These are phyloP conservation scores for Fusarium nelsonii DNA, from an alignment of 2,329 filamentous ascomycete genomes.

Conservation along the genomic window DNA sequence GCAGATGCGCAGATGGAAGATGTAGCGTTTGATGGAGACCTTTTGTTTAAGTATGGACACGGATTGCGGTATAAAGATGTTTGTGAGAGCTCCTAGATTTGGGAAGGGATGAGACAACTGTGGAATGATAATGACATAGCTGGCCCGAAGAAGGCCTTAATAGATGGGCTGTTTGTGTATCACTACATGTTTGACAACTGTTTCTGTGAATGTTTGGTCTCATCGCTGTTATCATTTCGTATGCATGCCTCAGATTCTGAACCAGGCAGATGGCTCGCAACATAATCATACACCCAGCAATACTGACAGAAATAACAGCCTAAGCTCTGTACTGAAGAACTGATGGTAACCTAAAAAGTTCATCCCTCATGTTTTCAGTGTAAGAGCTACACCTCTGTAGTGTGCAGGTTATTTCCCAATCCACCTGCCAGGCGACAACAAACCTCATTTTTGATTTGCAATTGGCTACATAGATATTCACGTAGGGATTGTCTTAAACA, in stretches of 20 bases:
- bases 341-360: too few species aligned
- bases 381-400: too few species aligned
- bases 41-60: constrained; percentile 50
- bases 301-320: too few species aligned
- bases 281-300: too few species aligned
- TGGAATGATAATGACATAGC: constrained; percentile 13
- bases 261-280: too few species aligned
- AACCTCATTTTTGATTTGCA: neutral
- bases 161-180: neutral
- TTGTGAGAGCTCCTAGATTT: constrained; percentile 10
- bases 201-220: neutral
- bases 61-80: constrained; percentile 52
- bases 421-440: neutral
- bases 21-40: constrained; percentile 47
- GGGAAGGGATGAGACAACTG: neutral
- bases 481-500: neutral
- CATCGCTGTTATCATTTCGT: neutral
- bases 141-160: neutral
- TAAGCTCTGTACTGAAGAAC: too few species aligned
- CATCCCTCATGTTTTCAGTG: too few species aligned
- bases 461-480: neutral
- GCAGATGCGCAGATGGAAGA: constrained; percentile 52
- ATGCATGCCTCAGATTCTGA: neutral
- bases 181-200: neutral
- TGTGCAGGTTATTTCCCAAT: too few species aligned